These are phyloP conservation scores for Heliophila coronopifolia DNA, from an alignment of 441 rosid species.

Conservation along the genomic window DNA sequence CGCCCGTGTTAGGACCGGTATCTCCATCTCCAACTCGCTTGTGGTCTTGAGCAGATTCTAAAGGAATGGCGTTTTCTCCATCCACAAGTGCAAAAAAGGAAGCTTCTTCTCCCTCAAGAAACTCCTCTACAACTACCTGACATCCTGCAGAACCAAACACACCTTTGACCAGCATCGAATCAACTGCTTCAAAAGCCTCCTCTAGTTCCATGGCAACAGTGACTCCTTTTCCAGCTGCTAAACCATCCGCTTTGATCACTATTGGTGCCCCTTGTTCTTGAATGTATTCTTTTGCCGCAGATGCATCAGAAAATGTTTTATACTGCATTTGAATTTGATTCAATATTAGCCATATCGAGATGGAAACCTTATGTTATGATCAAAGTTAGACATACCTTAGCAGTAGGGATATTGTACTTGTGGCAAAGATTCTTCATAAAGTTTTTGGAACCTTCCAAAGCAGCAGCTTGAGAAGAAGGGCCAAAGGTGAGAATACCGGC, in stretches of 20 bases:
- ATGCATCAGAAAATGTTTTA: slow-evolving; percentile 59
- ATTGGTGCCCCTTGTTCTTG: slow-evolving; percentile 77
- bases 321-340: slow-evolving; percentile 43
- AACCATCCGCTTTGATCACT: slow-evolving; percentile 86
- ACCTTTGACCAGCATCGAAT: slow-evolving; percentile 71
- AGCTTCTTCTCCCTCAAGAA: slow-evolving; percentile 88
- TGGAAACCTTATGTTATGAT: not conserved
- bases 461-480: slow-evolving; percentile 90
- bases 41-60: slow-evolving; percentile 94
- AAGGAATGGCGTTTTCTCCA: slow-evolving; percentile 84
- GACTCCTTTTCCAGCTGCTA: slow-evolving; percentile 97
- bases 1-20: slow-evolving; percentile 89
- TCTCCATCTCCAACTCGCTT: slow-evolving; percentile 96
- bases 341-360: not conserved
- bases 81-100: slow-evolving; percentile 93
- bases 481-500: slow-evolving; percentile 79
- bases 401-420: slow-evolving; percentile 81
- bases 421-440: slow-evolving; percentile 86
- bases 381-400: slow-evolving; percentile 51
- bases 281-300: slow-evolving; percentile 62
- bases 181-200: slow-evolving; percentile 80
- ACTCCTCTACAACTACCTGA: slow-evolving; percentile 66
- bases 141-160: slow-evolving; percentile 85
- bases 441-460: slow-evolving; percentile 89
- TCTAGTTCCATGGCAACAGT: slow-evolving; percentile 66